Percentiles rank a stretch among this genome's conserved stretches.
These are phyloP conservation scores for Parathielavia appendiculata DNA, from an alignment of 495 filamentous ascomycete genomes.

Conservation along the genomic window DNA sequence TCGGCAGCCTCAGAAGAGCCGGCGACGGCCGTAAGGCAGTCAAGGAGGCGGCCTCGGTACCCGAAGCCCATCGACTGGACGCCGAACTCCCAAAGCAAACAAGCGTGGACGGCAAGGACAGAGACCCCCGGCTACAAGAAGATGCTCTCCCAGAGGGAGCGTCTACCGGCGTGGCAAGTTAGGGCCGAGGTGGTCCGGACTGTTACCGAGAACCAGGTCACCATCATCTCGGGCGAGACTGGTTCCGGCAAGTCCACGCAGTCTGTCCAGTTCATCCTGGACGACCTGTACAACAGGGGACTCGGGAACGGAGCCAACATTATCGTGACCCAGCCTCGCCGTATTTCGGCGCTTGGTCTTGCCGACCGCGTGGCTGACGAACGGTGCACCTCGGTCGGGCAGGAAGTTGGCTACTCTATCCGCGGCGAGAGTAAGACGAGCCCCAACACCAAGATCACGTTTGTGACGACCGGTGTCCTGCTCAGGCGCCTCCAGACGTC, in stretches of 20 bases:
- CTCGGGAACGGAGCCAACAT: constrained; percentile 81
- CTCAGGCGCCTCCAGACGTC: constrained; percentile 83
- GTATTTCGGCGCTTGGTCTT: constrained; percentile 90
- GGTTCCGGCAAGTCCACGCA: constrained; percentile 97
- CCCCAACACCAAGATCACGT: constrained; percentile 75
- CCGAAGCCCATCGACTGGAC: constrained; percentile 48
- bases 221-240: constrained; percentile 94
- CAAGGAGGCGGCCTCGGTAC: constrained; percentile 43
- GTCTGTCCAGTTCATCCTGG: constrained; percentile 90
- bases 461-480: constrained; percentile 96
- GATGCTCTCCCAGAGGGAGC: constrained; percentile 63
- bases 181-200: constrained; percentile 68
- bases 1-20: constrained; percentile 52
- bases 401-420: constrained; percentile 93
- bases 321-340: constrained; percentile 88
- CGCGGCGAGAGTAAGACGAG: constrained; percentile 75
- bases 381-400: constrained; percentile 71
- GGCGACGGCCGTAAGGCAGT: constrained; percentile 24
- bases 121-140: constrained; percentile 56
- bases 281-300: constrained; percentile 75
- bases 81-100: constrained; percentile 37
- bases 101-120: constrained; percentile 44
- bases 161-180: constrained; percentile 82
- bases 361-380: constrained; percentile 94
- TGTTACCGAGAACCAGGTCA: constrained; percentile 72